Percentiles rank a stretch among this genome's conserved stretches.
Evolutionary conservation across 2,329 filamentous ascomycete genomes (phyloP).

Genomic region (Emmonsiellopsis sp.): DNA sequence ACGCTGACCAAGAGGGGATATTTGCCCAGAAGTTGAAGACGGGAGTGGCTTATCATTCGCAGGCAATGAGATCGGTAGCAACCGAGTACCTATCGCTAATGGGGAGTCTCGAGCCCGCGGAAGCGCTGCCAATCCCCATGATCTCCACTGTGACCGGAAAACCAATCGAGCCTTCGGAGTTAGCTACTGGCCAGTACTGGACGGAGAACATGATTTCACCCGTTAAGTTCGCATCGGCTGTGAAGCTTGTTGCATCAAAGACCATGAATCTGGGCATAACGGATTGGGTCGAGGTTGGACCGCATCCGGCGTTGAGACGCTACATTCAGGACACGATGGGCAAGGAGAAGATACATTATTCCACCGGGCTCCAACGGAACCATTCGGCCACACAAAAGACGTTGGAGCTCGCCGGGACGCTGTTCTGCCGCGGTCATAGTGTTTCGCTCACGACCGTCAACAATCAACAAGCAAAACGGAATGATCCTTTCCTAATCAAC

Average conservation of each 20-base stretch:
- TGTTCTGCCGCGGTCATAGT: constrained; percentile 9
- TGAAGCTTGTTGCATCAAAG: constrained; percentile 3
- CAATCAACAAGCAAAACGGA: constrained; percentile 1
- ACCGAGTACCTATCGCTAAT: constrained; percentile 32
- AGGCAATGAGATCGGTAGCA: constrained; percentile 44
- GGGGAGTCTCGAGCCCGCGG: not conserved
- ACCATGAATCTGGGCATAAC: constrained; percentile 2
- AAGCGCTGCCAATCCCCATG: constrained; percentile 5
- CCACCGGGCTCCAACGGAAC: not conserved
- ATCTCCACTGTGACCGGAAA: constrained; percentile 13
- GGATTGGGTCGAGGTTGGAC: constrained; percentile 20
- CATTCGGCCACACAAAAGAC: constrained; percentile 2
- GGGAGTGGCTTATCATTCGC: constrained; percentile 46
- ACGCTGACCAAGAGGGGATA: constrained; percentile 34
- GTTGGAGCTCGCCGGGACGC: constrained; percentile 7
- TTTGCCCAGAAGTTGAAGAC: constrained; percentile 43
- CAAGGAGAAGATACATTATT: not conserved
- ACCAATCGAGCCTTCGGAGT: not conserved
- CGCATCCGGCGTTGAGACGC: constrained; percentile 17
- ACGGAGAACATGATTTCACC: constrained; percentile 18
- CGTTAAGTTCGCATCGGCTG: constrained; percentile 19
- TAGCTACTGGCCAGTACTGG: constrained; percentile 18
- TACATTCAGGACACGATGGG: constrained; percentile 15
- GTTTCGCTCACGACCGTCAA: constrained; percentile 10
- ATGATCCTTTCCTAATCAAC: constrained; percentile 12